These are phyloP conservation scores for Hyaloperonospora brassicae DNA, from an alignment of 352 stramenopile genomes.

Conservation along the genomic window DNA sequence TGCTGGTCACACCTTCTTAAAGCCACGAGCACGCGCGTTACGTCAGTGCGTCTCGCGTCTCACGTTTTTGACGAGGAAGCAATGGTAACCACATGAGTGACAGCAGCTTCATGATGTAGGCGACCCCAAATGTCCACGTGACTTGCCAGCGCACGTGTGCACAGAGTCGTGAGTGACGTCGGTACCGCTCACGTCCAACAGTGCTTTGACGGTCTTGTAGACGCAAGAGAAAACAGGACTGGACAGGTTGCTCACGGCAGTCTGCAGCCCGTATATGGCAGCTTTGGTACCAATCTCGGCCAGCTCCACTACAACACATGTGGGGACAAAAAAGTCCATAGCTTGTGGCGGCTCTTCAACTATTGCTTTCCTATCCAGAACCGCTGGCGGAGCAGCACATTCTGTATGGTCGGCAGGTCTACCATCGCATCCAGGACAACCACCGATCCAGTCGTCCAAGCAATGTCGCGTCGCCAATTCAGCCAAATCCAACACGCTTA, in stretches of 20 bases:
- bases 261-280: constrained; percentile 47
- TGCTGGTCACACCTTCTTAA: constrained; percentile 27
- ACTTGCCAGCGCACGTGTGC: constrained; percentile 29
- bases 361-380: constrained; percentile 53
- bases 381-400: constrained; percentile 48
- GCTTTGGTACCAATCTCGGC: constrained; percentile 46
- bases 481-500: constrained; percentile 37
- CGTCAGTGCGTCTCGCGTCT: constrained; percentile 47
- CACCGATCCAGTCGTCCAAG: constrained; percentile 29
- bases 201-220: constrained; percentile 32
- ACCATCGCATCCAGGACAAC: constrained; percentile 34
- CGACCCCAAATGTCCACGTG: constrained; percentile 32
- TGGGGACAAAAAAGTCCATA: constrained; percentile 44
- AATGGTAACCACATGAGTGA: constrained; percentile 44
- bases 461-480: constrained; percentile 41
- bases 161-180: constrained; percentile 33
- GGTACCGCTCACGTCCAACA: constrained; percentile 29
- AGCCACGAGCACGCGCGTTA: constrained; percentile 24
- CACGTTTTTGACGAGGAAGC: constrained; percentile 48
- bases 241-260: constrained; percentile 43
- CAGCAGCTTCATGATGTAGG: constrained; percentile 40
- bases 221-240: constrained; percentile 35
- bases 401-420: constrained; percentile 33
- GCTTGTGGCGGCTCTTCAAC: constrained; percentile 38
- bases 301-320: constrained; percentile 53